Conservation (phyloP, 495 filamentous ascomycete species). For the Durotheca rogersii region DNA sequence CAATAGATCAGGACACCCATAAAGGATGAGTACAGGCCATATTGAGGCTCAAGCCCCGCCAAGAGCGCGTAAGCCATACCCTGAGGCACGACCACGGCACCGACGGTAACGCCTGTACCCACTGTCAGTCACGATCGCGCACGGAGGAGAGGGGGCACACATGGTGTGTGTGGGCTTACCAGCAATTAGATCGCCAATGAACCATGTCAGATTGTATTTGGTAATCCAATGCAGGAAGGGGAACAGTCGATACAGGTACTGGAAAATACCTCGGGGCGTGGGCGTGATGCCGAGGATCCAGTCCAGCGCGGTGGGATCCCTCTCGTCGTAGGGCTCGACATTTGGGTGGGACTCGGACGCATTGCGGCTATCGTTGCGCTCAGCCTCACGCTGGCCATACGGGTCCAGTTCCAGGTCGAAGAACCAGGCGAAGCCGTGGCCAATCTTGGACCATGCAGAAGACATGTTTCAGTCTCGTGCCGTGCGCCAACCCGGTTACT, state of each 20-base stretch:
- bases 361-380: conserved; percentile 14
- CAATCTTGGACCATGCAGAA: conserved; percentile 19
- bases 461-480: conserved; percentile 25
- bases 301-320: conserved; percentile 16
- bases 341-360: conserved; percentile 24
- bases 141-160: not conserved
- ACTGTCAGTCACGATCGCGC: conserved; percentile 26
- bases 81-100: conserved; percentile 59
- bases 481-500: conserved; percentile 1
- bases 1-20: conserved; percentile 67
- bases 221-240: conserved; percentile 54
- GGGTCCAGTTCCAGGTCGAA: conserved; percentile 29
- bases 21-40: conserved; percentile 66
- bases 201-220: conserved; percentile 53
- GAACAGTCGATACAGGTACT: conserved; percentile 31
- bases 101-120: conserved; percentile 39
- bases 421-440: conserved; percentile 30
- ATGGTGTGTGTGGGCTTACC: conserved; percentile 39
- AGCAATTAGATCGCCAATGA: conserved; percentile 50
- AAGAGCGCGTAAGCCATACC: conserved; percentile 66
- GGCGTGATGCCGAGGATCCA: conserved; percentile 26
- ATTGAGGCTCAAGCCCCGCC: conserved; percentile 57
- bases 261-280: conserved; percentile 18
- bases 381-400: conserved; percentile 20
- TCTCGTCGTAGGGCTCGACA: conserved; percentile 25